Evolutionary conservation across 2,329 filamentous ascomycete species (phyloP), one percentile per base, ranked within the genome.

Genomic region (Penicillium sp.): DNA sequence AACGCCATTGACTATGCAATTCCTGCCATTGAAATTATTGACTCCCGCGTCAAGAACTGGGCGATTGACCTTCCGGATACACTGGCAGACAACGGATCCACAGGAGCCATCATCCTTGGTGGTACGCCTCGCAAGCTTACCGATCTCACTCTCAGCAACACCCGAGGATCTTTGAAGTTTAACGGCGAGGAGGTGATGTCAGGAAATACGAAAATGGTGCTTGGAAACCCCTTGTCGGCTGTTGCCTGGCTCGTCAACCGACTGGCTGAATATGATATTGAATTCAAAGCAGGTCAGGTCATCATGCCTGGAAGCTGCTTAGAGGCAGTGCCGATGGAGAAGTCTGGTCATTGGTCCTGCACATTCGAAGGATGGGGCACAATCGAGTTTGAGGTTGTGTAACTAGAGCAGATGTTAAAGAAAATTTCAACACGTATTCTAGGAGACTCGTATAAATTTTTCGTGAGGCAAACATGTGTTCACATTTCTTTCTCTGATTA

Each of bases 31-130:
- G 57, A 61, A 22, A 60, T 61, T 18, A 61, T 61, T 18, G 57
- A 61, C 40, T 61, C 57, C 9, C 55, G 59, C 2, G 59, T 59
- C 0, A 56, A 58, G 21, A 49, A 60, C 45, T 61, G 59, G 59
- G 57, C 42, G 10, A 61, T 61, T 36, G 57, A 51, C 13, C 55
- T 59, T 2, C 50, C 57, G 10, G 59, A 61, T 54, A 61, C 59
- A 14, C 38, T 61, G 34, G 57, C 59, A 5, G 59, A 59, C 42
- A 60, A 59, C 44, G 59, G 57, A 14, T 61, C 59, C 3, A 61
- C 54, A 8, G 59, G 57, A 3, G 50, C 45, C 4, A 45, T 61
- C 8, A 55, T 61, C 22, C 50, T 61, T 9, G 59, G 59, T 44
- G 59, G 59, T 3, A 55, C 55, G 10, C 59, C 59, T 14, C 50